Base-by-base conservation (phyloP, 441 rosid species). In the Corymbia citriodora region DNA sequence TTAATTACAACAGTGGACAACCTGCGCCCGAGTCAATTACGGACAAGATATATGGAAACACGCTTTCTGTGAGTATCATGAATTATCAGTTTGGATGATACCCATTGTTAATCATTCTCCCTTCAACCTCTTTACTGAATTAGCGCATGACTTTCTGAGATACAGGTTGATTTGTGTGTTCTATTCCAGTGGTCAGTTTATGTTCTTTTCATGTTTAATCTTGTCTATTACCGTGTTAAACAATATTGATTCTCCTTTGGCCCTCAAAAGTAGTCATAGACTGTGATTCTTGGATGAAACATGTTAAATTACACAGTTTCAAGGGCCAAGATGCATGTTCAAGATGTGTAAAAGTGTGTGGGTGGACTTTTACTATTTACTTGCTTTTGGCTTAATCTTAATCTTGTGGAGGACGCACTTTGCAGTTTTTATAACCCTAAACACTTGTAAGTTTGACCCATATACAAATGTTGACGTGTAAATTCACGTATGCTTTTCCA, bases 21-120 rank as follows among this genome's bases (percentile, higher is more conserved):
- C 99, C 98, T 87, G 99, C 99, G 53, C 99, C 99, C 52, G 99
- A 97, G 90, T 93, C 96, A 87, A 97, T 97, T 92, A 96, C 99
- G 4, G 98, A 97, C 96, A 97, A 97, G 96, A 97, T 98, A 85
- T 97, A 97, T 90, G 99, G 99, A 91, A 97, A 97, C 92, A 97
- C 99, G 2, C 99, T 97, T 86, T 96, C 99, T 91, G 99, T 98
- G 94, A 96, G 99, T 92, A 90, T 90, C 81, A 36, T 45, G 52
- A 79, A 23, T 79, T 45, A 45, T 79, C 85, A 45, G 52, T 79
- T 79, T 79, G n/a, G 29, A 79, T 15, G 85, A 45, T 45, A 45
- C 10, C 53, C n/a, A 23, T 45, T 79, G 85, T 79, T 74, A 45
- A 79, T 79, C 85, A 45, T 79, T 79, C 85, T 79, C 45, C n/a